Base-by-base conservation (phyloP, 768 basidiomycete genomes). In the Suillus variegatus region DNA sequence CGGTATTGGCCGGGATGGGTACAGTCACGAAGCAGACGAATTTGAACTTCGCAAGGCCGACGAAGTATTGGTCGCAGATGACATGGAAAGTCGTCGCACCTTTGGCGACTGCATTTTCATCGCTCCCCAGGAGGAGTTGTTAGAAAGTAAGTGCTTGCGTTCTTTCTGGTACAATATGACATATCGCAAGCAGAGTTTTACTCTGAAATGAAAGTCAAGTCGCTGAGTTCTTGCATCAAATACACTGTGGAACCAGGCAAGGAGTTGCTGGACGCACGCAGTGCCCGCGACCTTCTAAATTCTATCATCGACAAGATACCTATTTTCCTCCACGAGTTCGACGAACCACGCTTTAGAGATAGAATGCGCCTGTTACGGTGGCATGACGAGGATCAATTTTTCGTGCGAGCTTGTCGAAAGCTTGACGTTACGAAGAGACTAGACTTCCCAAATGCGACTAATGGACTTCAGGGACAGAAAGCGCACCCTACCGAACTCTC, bases 241-340 rank as follows among this genome's bases (percentile, higher is more conserved):
- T 92, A 94, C 71, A 87, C 90, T 38, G 90, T 93, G 25, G 36
- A 60, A 10, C 58, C 71, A 81, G 85, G 58, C 79, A 84, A 1
- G 75, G 82, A 8, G 73, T 71, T 10, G 86, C n/a, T 75, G 72
- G 43, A 74, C 78, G 20, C 57, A 20, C 36, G 2, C 1, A 81
- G 78, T 75, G 47, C 86, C 4, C 66, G 67, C 1, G 83, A 87
- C 9, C 85, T 82, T n/a, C 85, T 86, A 10, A 68, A 78, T 3
- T 78, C 91, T 43, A 86, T 94, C 14, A 75, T 95, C 32, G 89
- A 95, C 73, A 81, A 94, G 32, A 80, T 95, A 32, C 90, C 93
- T 1, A 81, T 98, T 38, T 97, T 97, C 80, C 81, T 97, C 7
- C 88, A 95, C 57, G 95, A 96, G 70, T 90, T 94, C 64, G 85